These are phyloP conservation scores for Pythium vanterpoolii DNA, from an alignment of 352 stramenopile species.

Conservation along the genomic window DNA sequence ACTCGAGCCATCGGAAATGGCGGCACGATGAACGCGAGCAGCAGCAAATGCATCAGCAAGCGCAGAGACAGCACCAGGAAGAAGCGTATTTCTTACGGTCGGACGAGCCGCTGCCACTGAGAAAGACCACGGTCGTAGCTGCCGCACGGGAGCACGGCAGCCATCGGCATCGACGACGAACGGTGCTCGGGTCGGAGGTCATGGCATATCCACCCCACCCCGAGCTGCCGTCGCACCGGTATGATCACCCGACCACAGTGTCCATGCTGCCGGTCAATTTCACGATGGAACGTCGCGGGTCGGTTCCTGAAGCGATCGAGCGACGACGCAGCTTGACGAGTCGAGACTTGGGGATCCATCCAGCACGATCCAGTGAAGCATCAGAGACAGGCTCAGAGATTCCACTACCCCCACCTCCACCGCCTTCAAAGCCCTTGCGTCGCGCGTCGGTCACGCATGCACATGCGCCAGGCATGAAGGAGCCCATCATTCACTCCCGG, in stretches of 20 bases:
- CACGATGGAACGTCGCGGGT: background rate
- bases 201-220: constrained; percentile 8
- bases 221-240: background rate
- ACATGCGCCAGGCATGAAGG: too few relatives aligned
- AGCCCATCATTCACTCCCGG: too few relatives aligned
- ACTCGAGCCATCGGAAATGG: constrained; percentile 18
- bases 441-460: too few relatives aligned
- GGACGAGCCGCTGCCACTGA: background rate
- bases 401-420: background rate
- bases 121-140: constrained; percentile 1
- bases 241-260: background rate
- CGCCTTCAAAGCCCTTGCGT: too few relatives aligned
- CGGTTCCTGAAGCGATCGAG: background rate
- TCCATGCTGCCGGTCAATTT: background rate
- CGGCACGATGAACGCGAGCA: constrained; percentile 14
- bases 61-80: too few relatives aligned
- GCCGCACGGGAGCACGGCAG: background rate
- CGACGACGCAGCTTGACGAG: background rate
- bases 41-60: too few relatives aligned
- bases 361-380: background rate
- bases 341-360: background rate
- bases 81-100: background rate
- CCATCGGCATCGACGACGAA: constrained; percentile 6
- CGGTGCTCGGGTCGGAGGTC: constrained; percentile 14
- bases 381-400: background rate